phyloP scores from a whole-genome alignment of 257 asterid species.

The Solanum pinnatisectum region DNA sequence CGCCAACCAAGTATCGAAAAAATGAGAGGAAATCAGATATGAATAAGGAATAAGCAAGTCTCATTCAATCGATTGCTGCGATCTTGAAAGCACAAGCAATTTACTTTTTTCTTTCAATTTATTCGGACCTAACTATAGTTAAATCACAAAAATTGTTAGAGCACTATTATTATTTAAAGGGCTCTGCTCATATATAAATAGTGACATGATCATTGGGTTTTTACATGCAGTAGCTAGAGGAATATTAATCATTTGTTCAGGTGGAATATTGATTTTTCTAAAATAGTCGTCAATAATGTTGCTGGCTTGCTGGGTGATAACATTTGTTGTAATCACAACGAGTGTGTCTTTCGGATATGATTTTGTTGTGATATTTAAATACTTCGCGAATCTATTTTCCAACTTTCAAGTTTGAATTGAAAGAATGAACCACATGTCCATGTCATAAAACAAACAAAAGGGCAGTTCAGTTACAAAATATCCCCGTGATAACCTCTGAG shows the following conservation, averaged over 20 bases:
- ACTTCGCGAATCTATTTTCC: background rate
- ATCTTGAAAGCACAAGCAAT: background rate
- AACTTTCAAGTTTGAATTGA: background rate
- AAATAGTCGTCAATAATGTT: conserved; percentile 25
- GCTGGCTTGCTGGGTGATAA: conserved; percentile 40
- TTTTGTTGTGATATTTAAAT: background rate
- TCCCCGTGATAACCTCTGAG: too few relatives aligned
- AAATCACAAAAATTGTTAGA: background rate
- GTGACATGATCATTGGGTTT: conserved; percentile 16
- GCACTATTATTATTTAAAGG: conserved; percentile 4
- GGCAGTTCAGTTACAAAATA: too few relatives aligned
- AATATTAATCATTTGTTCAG: conserved; percentile 30
- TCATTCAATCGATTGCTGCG: background rate
- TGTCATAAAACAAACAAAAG: background rate
- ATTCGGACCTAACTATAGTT: background rate
- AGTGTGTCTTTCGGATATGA: conserved; percentile 10
- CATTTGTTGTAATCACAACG: conserved; percentile 19
- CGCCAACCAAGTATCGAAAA: background rate
- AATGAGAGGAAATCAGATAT: background rate
- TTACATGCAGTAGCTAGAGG: conserved; percentile 24
- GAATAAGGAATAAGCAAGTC: background rate
- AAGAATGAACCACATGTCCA: background rate
- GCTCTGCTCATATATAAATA: conserved; percentile 12
- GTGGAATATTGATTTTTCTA: conserved; percentile 23
- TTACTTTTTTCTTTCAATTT: background rate